phyloP scores from a whole-genome alignment of 129 eudicot species.

The Flaveria brownii region DNA sequence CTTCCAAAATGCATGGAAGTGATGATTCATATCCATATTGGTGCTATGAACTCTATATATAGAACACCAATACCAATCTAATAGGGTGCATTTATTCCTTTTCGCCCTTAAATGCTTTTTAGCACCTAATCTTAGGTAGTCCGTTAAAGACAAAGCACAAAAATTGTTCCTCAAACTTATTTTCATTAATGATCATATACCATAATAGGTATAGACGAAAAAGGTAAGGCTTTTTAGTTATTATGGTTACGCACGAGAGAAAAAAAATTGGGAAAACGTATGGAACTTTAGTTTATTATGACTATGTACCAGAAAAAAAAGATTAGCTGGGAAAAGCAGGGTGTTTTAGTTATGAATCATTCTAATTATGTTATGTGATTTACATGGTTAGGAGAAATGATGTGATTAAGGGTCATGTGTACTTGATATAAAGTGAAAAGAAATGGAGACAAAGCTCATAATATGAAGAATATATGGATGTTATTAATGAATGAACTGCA shows the following conservation, averaged over 20 bases:
- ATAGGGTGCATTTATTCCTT: constrained; percentile 15
- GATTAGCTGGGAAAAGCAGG: not conserved
- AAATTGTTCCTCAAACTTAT: not conserved
- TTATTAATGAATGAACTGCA: not conserved
- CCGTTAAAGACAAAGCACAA: not conserved
- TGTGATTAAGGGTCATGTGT: not conserved
- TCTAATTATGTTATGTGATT: not conserved
- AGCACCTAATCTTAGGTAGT: constrained; percentile 8
- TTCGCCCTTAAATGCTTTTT: constrained; percentile 1
- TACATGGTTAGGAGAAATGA: constrained; percentile 18
- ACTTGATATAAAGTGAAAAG: not conserved
- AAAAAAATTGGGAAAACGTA: not conserved
- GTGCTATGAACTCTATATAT: not conserved
- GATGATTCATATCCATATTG: not conserved
- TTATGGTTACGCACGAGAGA: not conserved
- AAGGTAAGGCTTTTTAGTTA: not conserved
- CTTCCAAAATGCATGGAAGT: constrained; percentile 1
- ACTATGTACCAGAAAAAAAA: not conserved
- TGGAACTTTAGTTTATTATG: not conserved
- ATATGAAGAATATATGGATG: not conserved
- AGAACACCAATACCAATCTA: constrained; percentile 9
- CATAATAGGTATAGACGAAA: not conserved
- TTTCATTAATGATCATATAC: not conserved
- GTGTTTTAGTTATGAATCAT: constrained; percentile 15
- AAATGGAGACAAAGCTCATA: not conserved